phyloP scores from a whole-genome alignment of 768 basidiomycete genomes.

The Peribolospora baueri region DNA sequence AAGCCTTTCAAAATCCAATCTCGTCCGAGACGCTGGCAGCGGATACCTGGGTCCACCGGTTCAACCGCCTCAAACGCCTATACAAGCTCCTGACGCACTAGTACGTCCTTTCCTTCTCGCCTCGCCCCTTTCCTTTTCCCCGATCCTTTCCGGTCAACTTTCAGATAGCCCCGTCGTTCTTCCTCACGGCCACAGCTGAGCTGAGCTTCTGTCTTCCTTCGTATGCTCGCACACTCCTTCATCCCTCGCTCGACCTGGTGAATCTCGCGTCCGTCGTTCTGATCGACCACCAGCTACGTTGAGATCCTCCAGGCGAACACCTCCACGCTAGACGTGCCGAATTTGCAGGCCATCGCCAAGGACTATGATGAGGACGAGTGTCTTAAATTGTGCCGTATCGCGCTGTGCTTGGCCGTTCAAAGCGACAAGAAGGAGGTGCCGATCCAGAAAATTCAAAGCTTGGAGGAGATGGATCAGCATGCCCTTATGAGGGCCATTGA shows the following conservation, averaged over 20 bases:
- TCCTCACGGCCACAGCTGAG: too few species aligned
- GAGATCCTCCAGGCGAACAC: constrained; percentile 50
- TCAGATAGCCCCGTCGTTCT: too few species aligned
- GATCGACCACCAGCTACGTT: background rate
- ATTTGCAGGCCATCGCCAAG: constrained; percentile 65
- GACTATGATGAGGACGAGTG: constrained; percentile 41
- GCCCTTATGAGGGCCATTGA: constrained; percentile 82
- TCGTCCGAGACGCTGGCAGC: constrained; percentile 28
- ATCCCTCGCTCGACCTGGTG: too few species aligned
- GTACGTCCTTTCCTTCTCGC: constrained; percentile 27
- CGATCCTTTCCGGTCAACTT: background rate
- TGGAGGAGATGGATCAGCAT: constrained; percentile 65
- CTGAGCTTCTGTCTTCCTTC: too few species aligned
- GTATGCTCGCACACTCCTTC: too few species aligned
- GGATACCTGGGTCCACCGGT: constrained; percentile 75
- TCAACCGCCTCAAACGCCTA: constrained; percentile 55
- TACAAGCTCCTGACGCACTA: constrained; percentile 77
- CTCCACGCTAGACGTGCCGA: constrained; percentile 54
- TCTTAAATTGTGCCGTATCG: constrained; percentile 50
- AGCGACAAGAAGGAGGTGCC: constrained; percentile 69
- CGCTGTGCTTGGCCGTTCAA: constrained; percentile 67
- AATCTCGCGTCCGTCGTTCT: too few species aligned
- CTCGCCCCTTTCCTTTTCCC: background rate
- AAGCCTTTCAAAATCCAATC: constrained; percentile 12
- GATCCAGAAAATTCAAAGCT: constrained; percentile 62